These are phyloP conservation scores for Diaporthe ilicicola DNA, from an alignment of 2,329 filamentous ascomycete species.

Conservation along the genomic window DNA sequence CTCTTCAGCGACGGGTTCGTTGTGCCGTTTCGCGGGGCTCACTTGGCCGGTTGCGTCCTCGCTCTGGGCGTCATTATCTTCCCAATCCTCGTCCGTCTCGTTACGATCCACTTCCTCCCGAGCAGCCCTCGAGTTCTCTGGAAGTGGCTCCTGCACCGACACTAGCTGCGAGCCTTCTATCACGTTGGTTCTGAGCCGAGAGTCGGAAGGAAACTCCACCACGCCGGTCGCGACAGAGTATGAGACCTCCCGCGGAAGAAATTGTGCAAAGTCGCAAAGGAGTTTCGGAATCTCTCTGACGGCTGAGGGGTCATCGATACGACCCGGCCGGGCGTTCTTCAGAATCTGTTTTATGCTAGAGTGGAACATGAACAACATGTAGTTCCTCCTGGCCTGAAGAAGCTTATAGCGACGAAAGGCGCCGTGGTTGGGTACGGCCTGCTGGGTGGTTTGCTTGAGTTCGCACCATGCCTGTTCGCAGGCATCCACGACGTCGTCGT, in stretches of 20 bases:
- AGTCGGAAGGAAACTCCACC: constrained; percentile 41
- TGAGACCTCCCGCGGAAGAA: constrained; percentile 48
- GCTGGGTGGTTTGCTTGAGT: constrained; percentile 37
- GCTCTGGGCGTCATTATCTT: neutral
- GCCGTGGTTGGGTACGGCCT: constrained; percentile 34
- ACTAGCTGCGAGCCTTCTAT: neutral
- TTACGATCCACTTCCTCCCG: neutral
- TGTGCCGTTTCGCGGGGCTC: neutral
- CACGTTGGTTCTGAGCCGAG: constrained; percentile 10
- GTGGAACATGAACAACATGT: constrained; percentile 44
- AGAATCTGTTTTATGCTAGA: constrained; percentile 40
- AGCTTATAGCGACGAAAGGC: constrained; percentile 37
- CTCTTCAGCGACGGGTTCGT: neutral
- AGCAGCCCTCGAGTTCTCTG: neutral
- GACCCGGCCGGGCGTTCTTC: constrained; percentile 29
- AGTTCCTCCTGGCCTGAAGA: constrained; percentile 41
- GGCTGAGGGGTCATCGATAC: constrained; percentile 30
- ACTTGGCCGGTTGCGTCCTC: no score
- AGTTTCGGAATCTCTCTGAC: constrained; percentile 49
- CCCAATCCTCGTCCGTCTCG: neutral
- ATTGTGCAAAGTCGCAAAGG: constrained; percentile 56
- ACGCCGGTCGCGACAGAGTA: constrained; percentile 49
- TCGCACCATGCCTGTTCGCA: constrained; percentile 36
- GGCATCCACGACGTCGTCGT: constrained; percentile 38
- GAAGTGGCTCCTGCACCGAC: neutral